phyloP scores from a whole-genome alignment of 75 land plant genomes.

The Sequoia sempervirens region DNA sequence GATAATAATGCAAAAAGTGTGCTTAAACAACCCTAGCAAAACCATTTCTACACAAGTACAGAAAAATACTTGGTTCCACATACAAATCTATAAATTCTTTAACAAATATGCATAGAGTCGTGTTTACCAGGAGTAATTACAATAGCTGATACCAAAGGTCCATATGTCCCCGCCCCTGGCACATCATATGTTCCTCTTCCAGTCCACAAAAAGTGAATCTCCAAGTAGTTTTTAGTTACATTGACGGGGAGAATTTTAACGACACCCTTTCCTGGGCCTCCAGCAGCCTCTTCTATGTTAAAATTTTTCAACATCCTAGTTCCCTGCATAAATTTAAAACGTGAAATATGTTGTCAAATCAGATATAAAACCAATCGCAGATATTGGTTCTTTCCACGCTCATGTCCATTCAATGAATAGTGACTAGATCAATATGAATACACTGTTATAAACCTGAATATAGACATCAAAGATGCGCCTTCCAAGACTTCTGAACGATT shows the following conservation, averaged over 20 bases:
- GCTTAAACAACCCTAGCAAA: neutral
- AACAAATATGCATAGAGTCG: neutral
- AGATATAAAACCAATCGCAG: neutral
- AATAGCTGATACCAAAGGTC: slow-evolving; percentile 31
- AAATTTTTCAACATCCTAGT: slow-evolving; percentile 8
- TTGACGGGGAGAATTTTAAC: slow-evolving; percentile 7
- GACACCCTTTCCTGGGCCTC: slow-evolving; percentile 9
- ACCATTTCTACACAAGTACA: neutral
- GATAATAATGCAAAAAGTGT: neutral
- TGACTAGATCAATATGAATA: neutral
- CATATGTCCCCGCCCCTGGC: slow-evolving; percentile 17
- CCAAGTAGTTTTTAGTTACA: slow-evolving; percentile 19
- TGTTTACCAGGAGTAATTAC: slow-evolving; percentile 6
- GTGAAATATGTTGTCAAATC: neutral
- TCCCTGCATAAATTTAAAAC: slow-evolving; percentile 15
- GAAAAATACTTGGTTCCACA: neutral
- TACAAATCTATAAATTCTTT: neutral
- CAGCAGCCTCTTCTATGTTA: slow-evolving; percentile 12
- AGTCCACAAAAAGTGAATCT: slow-evolving; percentile 25
- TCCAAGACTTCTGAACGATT: slow-evolving; percentile 23
- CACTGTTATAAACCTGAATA: slow-evolving; percentile 21
- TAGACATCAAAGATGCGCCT: slow-evolving; percentile 31
- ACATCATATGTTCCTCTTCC: slow-evolving; percentile 29
- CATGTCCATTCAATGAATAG: neutral
- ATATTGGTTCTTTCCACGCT: neutral